phyloP scores from a whole-genome alignment of 148 eudicot genomes.

The Suaeda aralocaspica region DNA sequence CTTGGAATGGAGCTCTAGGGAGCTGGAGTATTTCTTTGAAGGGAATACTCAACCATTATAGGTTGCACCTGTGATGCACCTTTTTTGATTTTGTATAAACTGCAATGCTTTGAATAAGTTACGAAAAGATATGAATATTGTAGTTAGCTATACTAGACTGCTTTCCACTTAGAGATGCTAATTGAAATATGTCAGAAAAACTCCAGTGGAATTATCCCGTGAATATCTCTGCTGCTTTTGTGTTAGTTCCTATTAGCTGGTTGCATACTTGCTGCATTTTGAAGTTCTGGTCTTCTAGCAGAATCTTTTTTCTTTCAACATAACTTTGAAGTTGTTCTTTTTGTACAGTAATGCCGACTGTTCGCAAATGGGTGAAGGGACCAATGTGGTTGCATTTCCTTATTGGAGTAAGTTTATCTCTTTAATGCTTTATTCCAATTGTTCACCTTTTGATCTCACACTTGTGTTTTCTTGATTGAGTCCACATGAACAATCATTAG shows the following conservation, averaged over 20 bases:
- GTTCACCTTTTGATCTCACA: neutral
- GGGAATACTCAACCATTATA: neutral
- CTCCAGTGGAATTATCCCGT: neutral
- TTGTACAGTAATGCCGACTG: conserved; percentile 77
- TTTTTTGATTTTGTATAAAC: neutral
- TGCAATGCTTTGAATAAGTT: neutral
- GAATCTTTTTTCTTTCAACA: neutral
- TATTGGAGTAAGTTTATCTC: conserved; percentile 61
- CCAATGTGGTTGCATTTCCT: conserved; percentile 98
- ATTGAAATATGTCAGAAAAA: neutral
- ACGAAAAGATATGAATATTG: neutral
- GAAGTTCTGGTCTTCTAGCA: neutral
- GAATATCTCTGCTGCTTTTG: neutral
- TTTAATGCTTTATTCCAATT: neutral
- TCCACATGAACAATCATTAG: neutral
- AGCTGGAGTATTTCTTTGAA: neutral
- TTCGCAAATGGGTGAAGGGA: conserved; percentile 66
- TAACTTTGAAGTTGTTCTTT: neutral
- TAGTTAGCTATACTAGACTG: neutral
- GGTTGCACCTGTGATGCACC: neutral
- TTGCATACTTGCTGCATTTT: neutral
- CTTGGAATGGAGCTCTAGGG: neutral
- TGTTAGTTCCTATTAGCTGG: neutral
- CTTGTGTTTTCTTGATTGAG: neutral
- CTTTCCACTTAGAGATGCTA: neutral